Conservation (phyloP, 805 yeast species). For the Gaillardinia entomophila region DNA sequence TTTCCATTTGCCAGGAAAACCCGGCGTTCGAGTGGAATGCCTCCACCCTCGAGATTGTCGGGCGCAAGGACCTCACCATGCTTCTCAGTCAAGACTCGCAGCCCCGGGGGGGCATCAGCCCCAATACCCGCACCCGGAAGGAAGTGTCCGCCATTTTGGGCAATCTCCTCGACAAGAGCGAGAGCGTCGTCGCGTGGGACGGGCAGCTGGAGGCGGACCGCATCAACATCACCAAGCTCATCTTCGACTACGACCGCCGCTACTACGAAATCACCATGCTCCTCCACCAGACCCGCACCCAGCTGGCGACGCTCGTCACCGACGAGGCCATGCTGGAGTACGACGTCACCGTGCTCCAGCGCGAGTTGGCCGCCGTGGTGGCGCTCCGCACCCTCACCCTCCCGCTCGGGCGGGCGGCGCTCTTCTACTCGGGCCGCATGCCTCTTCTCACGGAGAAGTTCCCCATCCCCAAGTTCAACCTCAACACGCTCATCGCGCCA, state of each 20-base stretch:
- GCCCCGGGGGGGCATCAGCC: slow-evolving; percentile 1
- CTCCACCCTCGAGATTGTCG: slow-evolving; percentile 51
- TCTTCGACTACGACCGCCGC: slow-evolving; percentile 74
- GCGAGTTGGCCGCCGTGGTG: slow-evolving; percentile 53
- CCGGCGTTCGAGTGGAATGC: slow-evolving; percentile 44
- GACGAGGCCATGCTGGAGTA: slow-evolving; percentile 46
- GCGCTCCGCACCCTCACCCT: slow-evolving; percentile 69
- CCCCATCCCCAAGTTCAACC: slow-evolving; percentile 70
- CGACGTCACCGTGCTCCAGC: slow-evolving; percentile 48
- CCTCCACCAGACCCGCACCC: slow-evolving; percentile 65
- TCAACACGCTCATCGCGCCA: slow-evolving; percentile 62
- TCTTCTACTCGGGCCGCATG: slow-evolving; percentile 58
- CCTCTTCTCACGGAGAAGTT: slow-evolving; percentile 85
- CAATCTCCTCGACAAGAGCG: slow-evolving; percentile 33
- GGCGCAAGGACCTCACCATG: slow-evolving; percentile 56
- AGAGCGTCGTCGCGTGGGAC: slow-evolving; percentile 57
- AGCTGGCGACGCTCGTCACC: slow-evolving; percentile 40
- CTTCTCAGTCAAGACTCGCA: slow-evolving; percentile 10
- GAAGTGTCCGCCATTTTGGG: slow-evolving; percentile 21
- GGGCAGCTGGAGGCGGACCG: slow-evolving; percentile 67
- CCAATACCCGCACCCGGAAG: slow-evolving; percentile 3
- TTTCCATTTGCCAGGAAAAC: slow-evolving; percentile 47
- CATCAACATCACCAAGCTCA: slow-evolving; percentile 58
- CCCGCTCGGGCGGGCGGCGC: slow-evolving; percentile 74
- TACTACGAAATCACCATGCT: slow-evolving; percentile 70